Evolutionary conservation across 352 stramenopile species (phyloP).

Genomic region (Lagenidium giganteum): DNA sequence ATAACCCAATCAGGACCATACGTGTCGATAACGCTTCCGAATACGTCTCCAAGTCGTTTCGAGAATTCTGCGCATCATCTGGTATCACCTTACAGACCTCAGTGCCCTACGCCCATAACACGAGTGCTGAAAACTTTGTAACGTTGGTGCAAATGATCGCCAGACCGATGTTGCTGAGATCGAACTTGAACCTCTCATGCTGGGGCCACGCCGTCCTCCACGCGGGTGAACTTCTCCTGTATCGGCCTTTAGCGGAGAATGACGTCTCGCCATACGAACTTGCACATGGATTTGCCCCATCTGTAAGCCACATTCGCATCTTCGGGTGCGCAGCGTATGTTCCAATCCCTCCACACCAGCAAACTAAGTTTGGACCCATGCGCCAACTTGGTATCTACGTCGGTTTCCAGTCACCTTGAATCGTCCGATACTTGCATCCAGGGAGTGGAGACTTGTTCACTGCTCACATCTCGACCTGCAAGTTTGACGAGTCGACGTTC

Average conservation of each 20-base stretch:
- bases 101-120: constrained; percentile 12
- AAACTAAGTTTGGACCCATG: constrained; percentile 10
- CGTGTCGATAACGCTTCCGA: constrained; percentile 10
- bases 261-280: constrained; percentile 6
- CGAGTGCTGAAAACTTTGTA: constrained; percentile 10
- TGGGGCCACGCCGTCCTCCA: constrained; percentile 11
- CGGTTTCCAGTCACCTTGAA: constrained; percentile 16
- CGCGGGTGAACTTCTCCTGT: constrained; percentile 4
- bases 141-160: constrained; percentile 10
- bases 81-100: constrained; percentile 9
- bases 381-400: constrained; percentile 18
- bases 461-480: constrained; percentile 13
- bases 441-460: constrained; percentile 16
- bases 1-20: constrained; percentile 10
- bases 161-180: constrained; percentile 5
- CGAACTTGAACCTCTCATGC: constrained; percentile 6
- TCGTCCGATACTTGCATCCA: constrained; percentile 13
- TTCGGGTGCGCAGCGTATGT: constrained; percentile 12
- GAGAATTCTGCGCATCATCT: constrained; percentile 9
- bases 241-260: constrained; percentile 3
- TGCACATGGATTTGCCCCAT: constrained; percentile 3
- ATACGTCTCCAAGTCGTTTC: constrained; percentile 11
- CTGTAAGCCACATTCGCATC: constrained; percentile 3
- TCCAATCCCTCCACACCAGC: constrained; percentile 9
- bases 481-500: constrained; percentile 15